Conservation (phyloP, 108 stramenopile species). For the Pseudonitzschia multiseries region DNA sequence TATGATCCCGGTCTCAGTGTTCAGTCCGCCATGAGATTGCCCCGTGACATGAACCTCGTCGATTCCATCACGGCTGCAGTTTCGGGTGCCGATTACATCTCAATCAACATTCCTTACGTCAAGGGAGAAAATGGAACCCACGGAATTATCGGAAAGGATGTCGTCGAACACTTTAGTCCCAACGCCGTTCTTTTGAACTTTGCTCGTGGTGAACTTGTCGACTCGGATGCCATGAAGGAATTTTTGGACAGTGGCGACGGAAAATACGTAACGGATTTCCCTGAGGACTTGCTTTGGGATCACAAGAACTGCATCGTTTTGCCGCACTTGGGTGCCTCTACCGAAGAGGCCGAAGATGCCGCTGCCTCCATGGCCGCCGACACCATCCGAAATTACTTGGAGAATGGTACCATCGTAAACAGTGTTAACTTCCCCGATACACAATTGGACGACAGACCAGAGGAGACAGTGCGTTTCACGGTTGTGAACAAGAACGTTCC, state of each 20-base stretch:
- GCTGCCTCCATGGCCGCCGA: conserved; percentile 91
- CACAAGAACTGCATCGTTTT: conserved; percentile 87
- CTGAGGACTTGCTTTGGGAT: conserved; percentile 84
- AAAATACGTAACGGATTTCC: conserved; percentile 86
- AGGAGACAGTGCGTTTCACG: conserved; percentile 74
- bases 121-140: conserved; percentile 89
- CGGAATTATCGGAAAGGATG: conserved; percentile 80
- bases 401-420: conserved; percentile 83
- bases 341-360: conserved; percentile 94
- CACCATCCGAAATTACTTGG: conserved; percentile 85
- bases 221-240: conserved; percentile 86
- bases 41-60: conserved; percentile 57
- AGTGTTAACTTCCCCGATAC: conserved; percentile 91
- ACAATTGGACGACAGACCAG: conserved; percentile 55
- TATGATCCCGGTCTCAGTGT: conserved; percentile 95
- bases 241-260: conserved; percentile 79
- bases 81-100: conserved; percentile 86
- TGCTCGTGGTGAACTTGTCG: conserved; percentile 94
- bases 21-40: conserved; percentile 81
- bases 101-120: conserved; percentile 94
- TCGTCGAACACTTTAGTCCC: conserved; percentile 75
- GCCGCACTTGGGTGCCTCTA: conserved; percentile 96
- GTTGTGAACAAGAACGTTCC: conserved; percentile 91
- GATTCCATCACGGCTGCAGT: conserved; percentile 78
- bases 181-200: conserved; percentile 91